Evolutionary conservation across 345 rosid species (phyloP), one percentile per base, ranked within the genome.

Genomic region (Corymbia maculata): DNA sequence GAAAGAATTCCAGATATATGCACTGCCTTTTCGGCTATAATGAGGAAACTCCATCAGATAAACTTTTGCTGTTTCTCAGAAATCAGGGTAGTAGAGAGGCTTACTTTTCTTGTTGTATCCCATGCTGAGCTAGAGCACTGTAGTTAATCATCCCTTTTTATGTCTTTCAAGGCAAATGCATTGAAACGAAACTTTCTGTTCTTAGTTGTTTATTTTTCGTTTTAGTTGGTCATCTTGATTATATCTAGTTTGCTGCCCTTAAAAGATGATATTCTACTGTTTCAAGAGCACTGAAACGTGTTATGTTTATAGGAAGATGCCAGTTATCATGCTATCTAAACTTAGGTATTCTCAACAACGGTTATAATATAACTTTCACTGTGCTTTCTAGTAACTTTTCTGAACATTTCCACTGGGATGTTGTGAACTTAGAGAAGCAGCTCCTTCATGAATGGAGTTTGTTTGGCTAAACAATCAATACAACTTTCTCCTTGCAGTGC

Each of bases 401-500:
- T 51, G 45, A 85, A 19, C 51, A 17, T 51, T 51, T n/a, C 16
- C 59, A 14, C 59, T 7, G 26, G 59, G 59, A 51, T 36, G 45
- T 51, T 85, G 53, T 51, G 36, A 85, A 85, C 61, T 45, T 49
- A 24, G 44, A n/a, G 21, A 49, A 49, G 45, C 82, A 70, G 61
- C 61, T 51, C 59, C 47, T 85, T 51, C 44, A 15, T 30, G 30
- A 85, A 85, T 85, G 44, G 53, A 52, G 86, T 85, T 51, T 51
- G 61, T 55, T 55, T 85, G 59, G 61, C 64, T 85, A 55, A 85
- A 32, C 61, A 51, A 52, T n/a, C 59, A 36, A 9, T 17, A 17
- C 82, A 70, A 2, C 86, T 85, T 68, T 52, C 86, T 85, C 61
- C 45, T 85, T 88, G 92, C 99, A 97, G 99, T 97, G 99, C 92